Evolutionary conservation across 129 eudicot genomes (phyloP).

Genomic region (Lonicera japonica): DNA sequence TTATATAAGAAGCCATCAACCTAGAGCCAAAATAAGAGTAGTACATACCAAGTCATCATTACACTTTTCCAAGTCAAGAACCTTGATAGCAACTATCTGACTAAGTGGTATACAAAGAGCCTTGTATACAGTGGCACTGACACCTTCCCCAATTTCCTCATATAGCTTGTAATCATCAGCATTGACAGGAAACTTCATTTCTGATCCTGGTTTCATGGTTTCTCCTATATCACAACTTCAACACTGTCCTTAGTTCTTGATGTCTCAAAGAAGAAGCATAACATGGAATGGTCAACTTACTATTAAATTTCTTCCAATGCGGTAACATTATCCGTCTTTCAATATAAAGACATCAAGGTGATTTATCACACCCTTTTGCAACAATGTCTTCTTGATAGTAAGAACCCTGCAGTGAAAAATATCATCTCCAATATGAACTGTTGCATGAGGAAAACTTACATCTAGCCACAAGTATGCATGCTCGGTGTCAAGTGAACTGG

Average conservation of each 20-base stretch:
- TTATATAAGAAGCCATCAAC: too few species aligned
- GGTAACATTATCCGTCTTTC: conserved; percentile 31
- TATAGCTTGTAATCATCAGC: conserved; percentile 63
- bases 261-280: conserved; percentile 20
- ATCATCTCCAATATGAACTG: too few species aligned
- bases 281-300: conserved; percentile 11
- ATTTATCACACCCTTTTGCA: neutral
- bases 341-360: conserved; percentile 1
- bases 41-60: conserved; percentile 84
- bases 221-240: conserved; percentile 29
- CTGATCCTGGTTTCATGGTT: conserved; percentile 40
- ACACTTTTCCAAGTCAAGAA: conserved; percentile 93
- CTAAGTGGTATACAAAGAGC: conserved; percentile 80
- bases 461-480: neutral
- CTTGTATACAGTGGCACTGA: conserved; percentile 83
- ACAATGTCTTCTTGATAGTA: too few species aligned
- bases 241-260: conserved; percentile 22
- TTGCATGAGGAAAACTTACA: neutral
- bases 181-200: conserved; percentile 59
- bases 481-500: too few species aligned
- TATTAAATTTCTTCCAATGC: conserved; percentile 19
- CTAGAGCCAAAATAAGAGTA: neutral
- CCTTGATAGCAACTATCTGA: conserved; percentile 81
- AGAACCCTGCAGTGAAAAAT: too few species aligned
- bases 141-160: conserved; percentile 97